A percentile compares a stretch with the other conserved stretches of the same genome.
Conservation (phyloP, 1,139 yeast genomes). For the Blastobotrys serpentis region DNA sequence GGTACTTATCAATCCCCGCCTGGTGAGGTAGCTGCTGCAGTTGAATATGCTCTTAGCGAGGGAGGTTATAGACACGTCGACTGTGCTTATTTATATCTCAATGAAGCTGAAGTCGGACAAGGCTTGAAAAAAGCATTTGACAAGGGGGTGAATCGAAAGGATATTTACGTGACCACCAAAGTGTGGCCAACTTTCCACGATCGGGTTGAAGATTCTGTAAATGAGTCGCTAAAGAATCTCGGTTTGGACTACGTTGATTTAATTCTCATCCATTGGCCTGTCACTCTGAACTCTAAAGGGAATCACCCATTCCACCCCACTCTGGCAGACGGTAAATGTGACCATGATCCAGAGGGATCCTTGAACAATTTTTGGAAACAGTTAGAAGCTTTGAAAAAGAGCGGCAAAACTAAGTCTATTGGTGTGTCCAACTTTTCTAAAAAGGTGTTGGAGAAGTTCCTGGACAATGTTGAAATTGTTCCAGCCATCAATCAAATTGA, state of each 20-base stretch:
- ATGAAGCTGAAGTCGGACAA: conserved; percentile 54
- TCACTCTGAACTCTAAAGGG: conserved; percentile 38
- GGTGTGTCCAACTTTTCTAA: conserved; percentile 83
- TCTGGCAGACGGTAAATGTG: conserved; percentile 45
- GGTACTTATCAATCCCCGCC: conserved; percentile 55
- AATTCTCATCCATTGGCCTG: conserved; percentile 85
- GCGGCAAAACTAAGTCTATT: conserved; percentile 62
- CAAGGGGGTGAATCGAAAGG: conserved; percentile 48
- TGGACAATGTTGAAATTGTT: conserved; percentile 48
- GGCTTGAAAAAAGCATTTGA: conserved; percentile 58
- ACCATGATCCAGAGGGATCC: conserved; percentile 40
- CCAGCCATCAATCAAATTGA: conserved; percentile 68
- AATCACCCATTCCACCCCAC: conserved; percentile 11
- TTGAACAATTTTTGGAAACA: conserved; percentile 53
- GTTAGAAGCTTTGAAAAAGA: conserved; percentile 53
- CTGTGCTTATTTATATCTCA: conserved; percentile 56
- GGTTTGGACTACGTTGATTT: conserved; percentile 78
- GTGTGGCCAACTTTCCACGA: conserved; percentile 50
- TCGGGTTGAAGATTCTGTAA: conserved; percentile 55
- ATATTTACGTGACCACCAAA: conserved; percentile 58
- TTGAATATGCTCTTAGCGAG: conserved; percentile 45
- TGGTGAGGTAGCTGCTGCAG: conserved; percentile 43
- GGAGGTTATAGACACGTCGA: conserved; percentile 58
- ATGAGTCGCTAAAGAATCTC: conserved; percentile 60
- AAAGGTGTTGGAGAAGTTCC: conserved; percentile 65